phyloP scores from a whole-genome alignment of 495 filamentous ascomycete genomes.

The Penicillium simplicissimum region DNA sequence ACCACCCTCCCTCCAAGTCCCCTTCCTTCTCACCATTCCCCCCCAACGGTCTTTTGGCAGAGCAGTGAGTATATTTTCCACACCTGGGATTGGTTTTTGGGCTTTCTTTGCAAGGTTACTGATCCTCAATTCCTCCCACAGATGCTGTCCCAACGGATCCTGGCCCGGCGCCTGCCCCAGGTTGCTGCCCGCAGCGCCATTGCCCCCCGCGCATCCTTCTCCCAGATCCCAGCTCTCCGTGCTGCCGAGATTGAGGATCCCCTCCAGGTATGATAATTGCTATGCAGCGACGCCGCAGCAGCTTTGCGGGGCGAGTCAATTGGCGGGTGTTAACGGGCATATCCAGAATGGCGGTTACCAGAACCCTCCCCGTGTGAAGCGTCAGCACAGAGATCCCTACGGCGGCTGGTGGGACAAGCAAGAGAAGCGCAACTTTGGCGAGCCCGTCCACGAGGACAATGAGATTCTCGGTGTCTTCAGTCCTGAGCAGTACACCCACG shows the following conservation, averaged over 20 bases:
- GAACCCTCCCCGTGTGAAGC: constrained; percentile 81
- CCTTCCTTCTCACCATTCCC: constrained; percentile 30
- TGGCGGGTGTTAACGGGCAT: constrained; percentile 3
- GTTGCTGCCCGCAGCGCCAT: constrained; percentile 47
- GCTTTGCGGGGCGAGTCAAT: background rate
- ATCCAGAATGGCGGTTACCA: constrained; percentile 86
- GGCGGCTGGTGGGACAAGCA: constrained; percentile 98
- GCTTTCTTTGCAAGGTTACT: constrained; percentile 11
- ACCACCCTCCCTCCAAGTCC: constrained; percentile 26
- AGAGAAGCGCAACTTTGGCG: constrained; percentile 92
- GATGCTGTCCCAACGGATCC: constrained; percentile 69
- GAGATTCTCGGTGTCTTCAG: constrained; percentile 92
- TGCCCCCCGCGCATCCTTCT: constrained; percentile 54
- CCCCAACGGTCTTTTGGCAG: constrained; percentile 30
- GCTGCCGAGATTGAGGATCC: constrained; percentile 72
- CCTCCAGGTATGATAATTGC: constrained; percentile 61
- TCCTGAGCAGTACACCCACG: constrained; percentile 85
- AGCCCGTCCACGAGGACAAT: constrained; percentile 95
- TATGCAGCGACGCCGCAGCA: constrained; percentile 7
- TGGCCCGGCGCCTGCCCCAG: constrained; percentile 49
- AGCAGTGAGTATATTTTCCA: constrained; percentile 31
- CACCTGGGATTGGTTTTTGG: background rate
- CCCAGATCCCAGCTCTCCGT: constrained; percentile 50
- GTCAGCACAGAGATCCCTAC: constrained; percentile 87
- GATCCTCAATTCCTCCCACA: constrained; percentile 32